Percentiles rank a stretch among this genome's conserved stretches.
phyloP scores from a whole-genome alignment of 1,284 basidiomycete genomes.

The Rhodotorula sp. region DNA sequence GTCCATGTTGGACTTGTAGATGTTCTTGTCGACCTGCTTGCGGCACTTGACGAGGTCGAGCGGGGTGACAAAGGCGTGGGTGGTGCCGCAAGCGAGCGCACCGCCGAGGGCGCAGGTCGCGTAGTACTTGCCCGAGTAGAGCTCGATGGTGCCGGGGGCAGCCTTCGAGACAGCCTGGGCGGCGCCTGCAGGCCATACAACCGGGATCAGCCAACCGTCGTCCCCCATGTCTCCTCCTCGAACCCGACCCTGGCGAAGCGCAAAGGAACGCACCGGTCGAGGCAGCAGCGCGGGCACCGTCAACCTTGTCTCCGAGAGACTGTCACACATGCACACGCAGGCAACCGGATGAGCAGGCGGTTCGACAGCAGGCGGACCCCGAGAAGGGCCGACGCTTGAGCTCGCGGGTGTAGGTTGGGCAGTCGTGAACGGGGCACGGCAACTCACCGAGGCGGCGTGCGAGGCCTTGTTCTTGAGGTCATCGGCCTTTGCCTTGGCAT shows the following conservation, averaged over 20 bases:
- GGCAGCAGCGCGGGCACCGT: constrained; percentile 42
- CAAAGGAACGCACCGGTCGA: constrained; percentile 27
- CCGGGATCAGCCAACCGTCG: too few species aligned
- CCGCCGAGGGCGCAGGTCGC: constrained; percentile 46
- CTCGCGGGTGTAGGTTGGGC: not conserved
- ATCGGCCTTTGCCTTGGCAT: constrained; percentile 42
- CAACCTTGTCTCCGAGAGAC: constrained; percentile 39
- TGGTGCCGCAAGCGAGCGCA: constrained; percentile 47
- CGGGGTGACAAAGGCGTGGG: constrained; percentile 48
- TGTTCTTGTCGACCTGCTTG: constrained; percentile 48
- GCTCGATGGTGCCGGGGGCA: constrained; percentile 42
- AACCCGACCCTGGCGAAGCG: not conserved
- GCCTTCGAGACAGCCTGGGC: constrained; percentile 33
- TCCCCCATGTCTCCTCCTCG: not conserved
- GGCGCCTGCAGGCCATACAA: constrained; percentile 19
- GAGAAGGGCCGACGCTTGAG: constrained; percentile 14
- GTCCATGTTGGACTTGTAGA: constrained; percentile 47
- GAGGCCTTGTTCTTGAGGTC: constrained; percentile 38
- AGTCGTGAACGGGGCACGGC: too few species aligned
- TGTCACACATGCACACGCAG: not conserved
- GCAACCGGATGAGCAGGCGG: not conserved
- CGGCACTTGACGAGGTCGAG: constrained; percentile 49
- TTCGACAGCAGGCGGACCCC: not conserved
- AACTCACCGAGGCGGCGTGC: constrained; percentile 13
- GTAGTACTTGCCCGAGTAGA: constrained; percentile 48